phyloP scores from a whole-genome alignment of 345 rosid species.

The Bruguiera sexangula region DNA sequence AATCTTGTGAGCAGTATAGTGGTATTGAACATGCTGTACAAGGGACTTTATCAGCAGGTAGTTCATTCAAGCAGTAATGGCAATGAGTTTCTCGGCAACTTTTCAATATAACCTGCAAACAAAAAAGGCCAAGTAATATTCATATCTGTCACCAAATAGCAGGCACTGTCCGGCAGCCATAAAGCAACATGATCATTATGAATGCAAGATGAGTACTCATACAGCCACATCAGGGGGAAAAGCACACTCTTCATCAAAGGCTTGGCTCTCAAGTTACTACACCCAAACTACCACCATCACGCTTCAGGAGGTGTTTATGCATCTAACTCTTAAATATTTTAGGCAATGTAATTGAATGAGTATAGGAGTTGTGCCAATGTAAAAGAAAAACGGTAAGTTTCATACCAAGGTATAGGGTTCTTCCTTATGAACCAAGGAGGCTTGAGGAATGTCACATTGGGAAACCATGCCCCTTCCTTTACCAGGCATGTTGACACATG shows the following conservation, averaged over 20 bases:
- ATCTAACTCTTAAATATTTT: too few relatives aligned
- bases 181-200: background rate
- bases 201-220: background rate
- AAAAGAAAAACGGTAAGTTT: conserved; percentile 2
- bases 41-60: conserved; percentile 68
- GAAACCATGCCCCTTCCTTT: conserved; percentile 85
- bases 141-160: background rate
- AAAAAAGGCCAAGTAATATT: conserved; percentile 5
- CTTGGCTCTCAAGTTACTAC: too few relatives aligned
- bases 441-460: conserved; percentile 54
- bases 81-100: conserved; percentile 66
- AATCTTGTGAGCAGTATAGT: conserved; percentile 69
- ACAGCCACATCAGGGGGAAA: too few relatives aligned
- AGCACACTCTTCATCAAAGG: too few relatives aligned
- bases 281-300: too few relatives aligned
- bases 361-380: background rate
- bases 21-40: conserved; percentile 70
- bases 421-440: conserved; percentile 66
- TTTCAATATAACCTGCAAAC: conserved; percentile 58
- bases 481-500: conserved; percentile 43
- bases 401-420: conserved; percentile 71
- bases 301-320: too few relatives aligned
- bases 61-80: conserved; percentile 78
- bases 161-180: background rate
- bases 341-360: background rate